Base-by-base conservation (phyloP, 257 asterid genomes). In the Solanum okadae region DNA sequence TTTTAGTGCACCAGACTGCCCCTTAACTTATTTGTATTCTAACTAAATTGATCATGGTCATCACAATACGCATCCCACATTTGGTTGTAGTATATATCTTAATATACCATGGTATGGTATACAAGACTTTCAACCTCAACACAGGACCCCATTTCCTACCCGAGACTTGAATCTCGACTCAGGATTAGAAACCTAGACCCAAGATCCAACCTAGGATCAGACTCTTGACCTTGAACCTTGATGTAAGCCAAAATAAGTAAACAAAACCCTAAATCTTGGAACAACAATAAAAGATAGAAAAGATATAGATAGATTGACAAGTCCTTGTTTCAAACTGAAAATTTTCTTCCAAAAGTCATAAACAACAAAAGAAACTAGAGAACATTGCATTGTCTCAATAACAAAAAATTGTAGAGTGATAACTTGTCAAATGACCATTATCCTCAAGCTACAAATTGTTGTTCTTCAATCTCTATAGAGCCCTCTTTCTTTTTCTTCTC, bases 391-490 rank as follows among this genome's bases (percentile, higher is more conserved):
- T 61, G 70, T 9, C 29, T 61, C 70, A 23, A 22, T 22, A 9
- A 22, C 5, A 10, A 23, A 7, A 23, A 23, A 23, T 1, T 22
- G 5, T 52, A 52, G 63, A 52, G 63, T 52, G 13, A 61, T 23
- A 61, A 61, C 70, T 61, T 22, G 14, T 61, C 68, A 61, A 61
- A 61, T 61, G 29, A 23, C 3, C 29, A 61, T 61, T 4, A 23
- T 63, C 29, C 70, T 86, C 89, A 90, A 44, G 89, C 92, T 88
- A 35, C 23, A 6, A 6, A 56, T 76, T 65, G 46, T 73, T 73
- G 29, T 20, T 73, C 46, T 1, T 70, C 22, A 75, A 75, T 22
- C 20, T 37, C 22, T 22, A 5, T 5, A 23, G 56, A 37, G 23
- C 85, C 65, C 27, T 42, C 38, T 10, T 77, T 65, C 7, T 37